Evolutionary conservation across 73 alveolate species (phyloP).

Genomic region (Paramecium tetraurelia): DNA sequence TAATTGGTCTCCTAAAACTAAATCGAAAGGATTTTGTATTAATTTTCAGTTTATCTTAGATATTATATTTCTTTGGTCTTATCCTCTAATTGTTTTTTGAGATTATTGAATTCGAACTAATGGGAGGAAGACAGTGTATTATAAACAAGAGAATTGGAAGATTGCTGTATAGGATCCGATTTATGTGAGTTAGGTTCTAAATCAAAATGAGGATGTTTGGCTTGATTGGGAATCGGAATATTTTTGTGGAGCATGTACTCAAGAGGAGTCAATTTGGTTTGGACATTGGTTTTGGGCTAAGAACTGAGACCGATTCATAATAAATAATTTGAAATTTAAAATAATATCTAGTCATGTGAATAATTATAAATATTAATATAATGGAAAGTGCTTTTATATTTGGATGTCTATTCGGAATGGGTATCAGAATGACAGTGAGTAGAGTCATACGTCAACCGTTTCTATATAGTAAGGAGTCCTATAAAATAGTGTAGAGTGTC

Average conservation of each 20-base stretch:
- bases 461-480: neutral
- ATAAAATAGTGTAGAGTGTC: neutral
- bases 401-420: conserved; percentile 10
- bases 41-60: neutral
- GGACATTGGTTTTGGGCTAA: neutral
- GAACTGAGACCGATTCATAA: neutral
- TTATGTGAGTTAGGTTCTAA: neutral
- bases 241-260: conserved; percentile 11
- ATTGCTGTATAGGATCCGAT: neutral
- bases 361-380: neutral
- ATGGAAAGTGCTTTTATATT: conserved; percentile 35
- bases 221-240: neutral
- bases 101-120: neutral
- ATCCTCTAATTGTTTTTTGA: neutral
- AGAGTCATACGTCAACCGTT: neutral
- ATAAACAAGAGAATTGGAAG: neutral
- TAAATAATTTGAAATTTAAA: neutral
- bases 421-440: neutral
- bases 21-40: neutral
- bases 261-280: neutral
- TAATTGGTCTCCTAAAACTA: neutral
- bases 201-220: neutral
- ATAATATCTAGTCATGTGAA: neutral
- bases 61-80: neutral
- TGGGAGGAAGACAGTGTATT: neutral